Evolutionary conservation across 441 rosid genomes (phyloP).

Genomic region (Corymbia calophylla): DNA sequence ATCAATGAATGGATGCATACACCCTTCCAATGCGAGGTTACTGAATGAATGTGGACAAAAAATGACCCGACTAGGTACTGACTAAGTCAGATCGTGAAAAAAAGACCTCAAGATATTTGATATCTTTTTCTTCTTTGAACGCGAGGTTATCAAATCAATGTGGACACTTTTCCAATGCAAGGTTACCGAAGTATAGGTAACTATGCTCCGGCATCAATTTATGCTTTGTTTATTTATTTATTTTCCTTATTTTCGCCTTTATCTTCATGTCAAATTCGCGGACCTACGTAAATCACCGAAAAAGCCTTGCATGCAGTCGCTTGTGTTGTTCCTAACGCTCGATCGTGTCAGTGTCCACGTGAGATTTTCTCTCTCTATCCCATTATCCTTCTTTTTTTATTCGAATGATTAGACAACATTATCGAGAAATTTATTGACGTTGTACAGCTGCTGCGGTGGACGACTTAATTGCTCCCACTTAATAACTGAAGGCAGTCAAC

Average conservation of each 20-base stretch:
- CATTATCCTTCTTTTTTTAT: background rate
- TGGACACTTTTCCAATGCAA: no score
- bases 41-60: no score
- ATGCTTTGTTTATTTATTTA: background rate
- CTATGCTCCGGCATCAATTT: no score
- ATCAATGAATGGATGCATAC: no score
- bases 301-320: background rate
- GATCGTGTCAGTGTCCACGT: background rate
- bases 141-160: no score
- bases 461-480: background rate
- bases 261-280: background rate
- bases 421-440: background rate
- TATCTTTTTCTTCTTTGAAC: no score
- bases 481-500: background rate
- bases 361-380: background rate
- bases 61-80: no score
- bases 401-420: background rate
- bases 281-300: background rate
- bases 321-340: background rate
- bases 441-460: background rate
- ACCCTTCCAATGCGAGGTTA: no score
- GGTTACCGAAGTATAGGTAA: no score
- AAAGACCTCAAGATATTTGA: no score
- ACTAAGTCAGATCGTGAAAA: no score
- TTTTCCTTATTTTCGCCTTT: background rate